A percentile compares a stretch with the other conserved stretches of the same genome.
phyloP scores from a whole-genome alignment of 495 filamentous ascomycete species.

The Astrothelium macrocarpum region DNA sequence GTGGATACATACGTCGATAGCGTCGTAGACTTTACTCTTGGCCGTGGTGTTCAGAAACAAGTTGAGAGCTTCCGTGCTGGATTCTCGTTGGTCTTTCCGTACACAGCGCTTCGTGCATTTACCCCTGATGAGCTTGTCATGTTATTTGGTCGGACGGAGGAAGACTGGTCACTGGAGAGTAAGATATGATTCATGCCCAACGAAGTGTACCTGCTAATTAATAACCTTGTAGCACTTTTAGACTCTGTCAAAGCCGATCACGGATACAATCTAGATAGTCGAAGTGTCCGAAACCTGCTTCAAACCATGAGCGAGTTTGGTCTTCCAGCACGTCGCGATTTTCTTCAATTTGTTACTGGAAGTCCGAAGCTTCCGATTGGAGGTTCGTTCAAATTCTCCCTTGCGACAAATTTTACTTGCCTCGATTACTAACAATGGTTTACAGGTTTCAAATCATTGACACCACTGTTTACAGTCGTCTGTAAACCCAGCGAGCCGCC shows the following conservation, averaged over 20 bases:
- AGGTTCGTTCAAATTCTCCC: constrained; percentile 49
- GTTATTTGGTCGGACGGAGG: constrained; percentile 87
- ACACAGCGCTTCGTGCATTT: constrained; percentile 83
- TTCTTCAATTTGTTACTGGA: constrained; percentile 96
- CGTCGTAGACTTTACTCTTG: constrained; percentile 86
- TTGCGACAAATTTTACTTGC: no score
- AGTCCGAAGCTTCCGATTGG: constrained; percentile 98
- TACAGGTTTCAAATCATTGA: constrained; percentile 89
- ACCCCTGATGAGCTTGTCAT: constrained; percentile 95
- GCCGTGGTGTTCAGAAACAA: constrained; percentile 75
- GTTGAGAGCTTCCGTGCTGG: constrained; percentile 84
- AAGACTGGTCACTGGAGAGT: constrained; percentile 98
- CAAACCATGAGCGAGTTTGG: constrained; percentile 90
- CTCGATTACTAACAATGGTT: no score
- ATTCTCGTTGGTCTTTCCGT: constrained; percentile 96
- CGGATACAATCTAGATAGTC: constrained; percentile 98
- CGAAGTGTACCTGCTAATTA: constrained; percentile 16
- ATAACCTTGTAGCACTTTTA: constrained; percentile 59
- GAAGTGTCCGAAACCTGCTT: constrained; percentile 85
- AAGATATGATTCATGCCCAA: constrained; percentile 34
- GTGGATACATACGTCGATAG: constrained; percentile 78
- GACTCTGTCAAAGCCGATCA: constrained; percentile 99
- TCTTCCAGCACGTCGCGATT: constrained; percentile 71
- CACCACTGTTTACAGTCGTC: constrained; percentile 96
- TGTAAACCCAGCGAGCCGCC: constrained; percentile 96